Evolutionary conservation across 2,329 filamentous ascomycete species (phyloP), one percentile per base, ranked within the genome.

Genomic region (Akanthomyces uredinophilus): DNA sequence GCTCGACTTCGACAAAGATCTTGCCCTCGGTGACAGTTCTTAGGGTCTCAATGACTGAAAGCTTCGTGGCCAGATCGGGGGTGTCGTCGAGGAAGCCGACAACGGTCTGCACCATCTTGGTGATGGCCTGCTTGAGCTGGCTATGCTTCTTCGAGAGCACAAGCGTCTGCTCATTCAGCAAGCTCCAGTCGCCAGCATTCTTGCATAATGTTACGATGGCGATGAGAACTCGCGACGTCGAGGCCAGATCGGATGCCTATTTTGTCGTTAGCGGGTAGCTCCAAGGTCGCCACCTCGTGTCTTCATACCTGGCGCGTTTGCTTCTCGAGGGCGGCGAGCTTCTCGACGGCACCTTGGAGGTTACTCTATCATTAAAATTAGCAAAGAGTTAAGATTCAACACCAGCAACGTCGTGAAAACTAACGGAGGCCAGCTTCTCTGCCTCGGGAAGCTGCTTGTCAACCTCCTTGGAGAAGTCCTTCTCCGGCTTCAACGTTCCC

Each of bases 1-100:
- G 88, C 83, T 99, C 95, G 59, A 99, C 95, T 81, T 99, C 95
- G 70, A 99, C 94, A 71, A 99, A 99, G 75, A 99, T 99, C 89
- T 99, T 99, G 78, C 95, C 95, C 78, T 99, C 95, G 10, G 95
- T 99, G 54, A 99, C 94, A 47, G 94, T 98, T 69, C 95, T 87
- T 71, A 99, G 78, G 1, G 94, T 96, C 78, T 99, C 94, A 71
- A 99, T 99, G 64, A 96, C 87, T 24, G 91, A 89, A 62, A 99
- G 82, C 80, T 98, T 99, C 41, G 87, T 92, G 69, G 97, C 92
- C 64, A 91, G 72, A 71, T 86, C 89, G 39, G 95, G 92, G 24
- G 92, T 92, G 52, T 90, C 86, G 72, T 96, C 90, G 71, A 99
- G 79, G 77, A 98, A 97, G 64, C 81, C 83, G 88, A 99, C 96